Base-by-base conservation (phyloP, 2,329 filamentous ascomycete species). In the Ploettnerulaceae sp. region DNA sequence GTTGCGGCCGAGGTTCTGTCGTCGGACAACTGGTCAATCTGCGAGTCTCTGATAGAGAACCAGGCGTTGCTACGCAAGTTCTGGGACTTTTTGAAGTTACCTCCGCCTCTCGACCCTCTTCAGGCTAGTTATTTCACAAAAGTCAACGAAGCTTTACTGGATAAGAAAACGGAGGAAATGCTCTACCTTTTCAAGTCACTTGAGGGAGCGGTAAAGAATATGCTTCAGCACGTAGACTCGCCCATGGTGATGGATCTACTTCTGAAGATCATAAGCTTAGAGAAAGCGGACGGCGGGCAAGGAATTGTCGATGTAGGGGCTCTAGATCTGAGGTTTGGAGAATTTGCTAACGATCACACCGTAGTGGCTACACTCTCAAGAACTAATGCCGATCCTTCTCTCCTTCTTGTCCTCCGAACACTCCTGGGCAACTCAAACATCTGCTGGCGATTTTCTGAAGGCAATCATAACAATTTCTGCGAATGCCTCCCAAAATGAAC, bases 71-170 rank as follows among this genome's bases (percentile, higher is more conserved):
- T 98, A 57, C 81, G 81, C 60, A 79, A 84, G 56, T 97, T 98
- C 67, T 98, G 93, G 93, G 74, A 81, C 37, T 98, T 96, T 66
- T 69, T 98, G 58, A 85, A 85, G 64, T 79, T 83, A 45, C 79
- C 87, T n/a, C 78, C 88, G 8, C 88, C 91, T 2, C 77, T 98
- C 45, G 91, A 97, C 65, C 86, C 91, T 28, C 76, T 96, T 5
- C 91, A 97, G 68, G 91, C 93, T 14, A 90, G 90, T 62, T 98
- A 98, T 66, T 98, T 98, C 65, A 96, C 91, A 45, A 98, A 97
- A 65, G 90, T 98, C 63, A 97, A 97, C 67, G 93, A 98, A 70
- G 86, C 89, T n/a, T 71, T 98, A 15, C 84, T 98, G 46, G 93
- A 97, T 66, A 94, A 93, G 70, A 97, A 97, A 76, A 96, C 94